These are phyloP conservation scores for Salix brachista DNA, from an alignment of 345 rosid species.

Conservation along the genomic window DNA sequence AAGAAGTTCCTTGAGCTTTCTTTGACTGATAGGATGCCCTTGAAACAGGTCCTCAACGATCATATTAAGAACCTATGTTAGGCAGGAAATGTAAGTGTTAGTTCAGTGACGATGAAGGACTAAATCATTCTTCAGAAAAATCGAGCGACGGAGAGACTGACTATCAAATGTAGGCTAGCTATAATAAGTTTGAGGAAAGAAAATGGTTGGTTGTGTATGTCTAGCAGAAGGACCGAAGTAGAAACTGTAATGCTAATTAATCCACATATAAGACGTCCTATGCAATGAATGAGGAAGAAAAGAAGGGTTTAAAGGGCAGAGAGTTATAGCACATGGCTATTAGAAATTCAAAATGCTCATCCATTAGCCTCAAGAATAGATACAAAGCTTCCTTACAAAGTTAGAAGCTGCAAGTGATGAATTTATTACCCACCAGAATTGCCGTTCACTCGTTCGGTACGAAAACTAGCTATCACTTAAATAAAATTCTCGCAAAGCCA, in stretches of 20 bases:
- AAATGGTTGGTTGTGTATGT: neutral
- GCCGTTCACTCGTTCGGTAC: neutral
- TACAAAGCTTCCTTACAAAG: neutral
- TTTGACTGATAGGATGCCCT: conserved; percentile 88
- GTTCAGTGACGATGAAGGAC: neutral
- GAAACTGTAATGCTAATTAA: neutral
- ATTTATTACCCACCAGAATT: neutral
- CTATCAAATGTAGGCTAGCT: neutral
- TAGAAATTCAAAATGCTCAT: neutral
- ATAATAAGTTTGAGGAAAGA: neutral
- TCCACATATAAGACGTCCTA: neutral
- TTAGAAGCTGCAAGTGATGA: neutral
- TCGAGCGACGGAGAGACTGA: neutral
- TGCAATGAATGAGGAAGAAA: neutral
- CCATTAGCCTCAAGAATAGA: no score
- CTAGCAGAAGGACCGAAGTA: neutral
- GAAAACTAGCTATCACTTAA: neutral
- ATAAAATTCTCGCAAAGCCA: neutral
- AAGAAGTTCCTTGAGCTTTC: conserved; percentile 88
- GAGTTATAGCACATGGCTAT: neutral
- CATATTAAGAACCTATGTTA: conserved; percentile 71
- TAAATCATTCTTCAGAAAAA: neutral
- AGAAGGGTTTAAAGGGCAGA: neutral
- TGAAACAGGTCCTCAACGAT: conserved; percentile 84
- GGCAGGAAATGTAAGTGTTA: neutral